Conservation (phyloP, 148 eudicot species). For the Agrostemma githago region DNA sequence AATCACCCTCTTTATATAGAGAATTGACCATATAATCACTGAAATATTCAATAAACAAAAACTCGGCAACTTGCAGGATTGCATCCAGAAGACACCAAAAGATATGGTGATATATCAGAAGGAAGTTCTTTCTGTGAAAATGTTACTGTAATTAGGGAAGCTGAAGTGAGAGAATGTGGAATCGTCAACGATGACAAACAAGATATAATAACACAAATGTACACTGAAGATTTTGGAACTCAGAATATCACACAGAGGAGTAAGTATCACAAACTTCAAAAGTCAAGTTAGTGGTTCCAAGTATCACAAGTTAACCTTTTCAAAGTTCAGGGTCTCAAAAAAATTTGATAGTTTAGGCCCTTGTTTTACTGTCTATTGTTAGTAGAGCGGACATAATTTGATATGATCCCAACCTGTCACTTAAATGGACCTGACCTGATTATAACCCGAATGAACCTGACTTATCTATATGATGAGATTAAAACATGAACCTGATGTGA, state of each 20-base stretch:
- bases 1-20: background rate
- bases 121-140: background rate
- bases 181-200: background rate
- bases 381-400: background rate
- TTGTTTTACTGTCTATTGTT: background rate
- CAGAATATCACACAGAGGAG: background rate
- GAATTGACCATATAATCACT: background rate
- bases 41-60: background rate
- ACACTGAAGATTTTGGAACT: background rate
- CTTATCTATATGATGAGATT: background rate
- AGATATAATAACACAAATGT: background rate
- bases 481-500: background rate
- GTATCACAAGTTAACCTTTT: background rate
- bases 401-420: too few relatives aligned
- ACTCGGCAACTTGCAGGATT: background rate
- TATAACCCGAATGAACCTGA: background rate
- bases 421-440: too few relatives aligned
- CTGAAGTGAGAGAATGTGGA: background rate
- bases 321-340: background rate
- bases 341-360: background rate
- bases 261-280: background rate
- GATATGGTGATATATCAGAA: background rate
- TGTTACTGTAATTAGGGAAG: background rate
- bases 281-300: background rate
- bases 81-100: background rate